These are phyloP conservation scores for Rubroboletus satanas DNA, from an alignment of 768 basidiomycete genomes.

Conservation along the genomic window DNA sequence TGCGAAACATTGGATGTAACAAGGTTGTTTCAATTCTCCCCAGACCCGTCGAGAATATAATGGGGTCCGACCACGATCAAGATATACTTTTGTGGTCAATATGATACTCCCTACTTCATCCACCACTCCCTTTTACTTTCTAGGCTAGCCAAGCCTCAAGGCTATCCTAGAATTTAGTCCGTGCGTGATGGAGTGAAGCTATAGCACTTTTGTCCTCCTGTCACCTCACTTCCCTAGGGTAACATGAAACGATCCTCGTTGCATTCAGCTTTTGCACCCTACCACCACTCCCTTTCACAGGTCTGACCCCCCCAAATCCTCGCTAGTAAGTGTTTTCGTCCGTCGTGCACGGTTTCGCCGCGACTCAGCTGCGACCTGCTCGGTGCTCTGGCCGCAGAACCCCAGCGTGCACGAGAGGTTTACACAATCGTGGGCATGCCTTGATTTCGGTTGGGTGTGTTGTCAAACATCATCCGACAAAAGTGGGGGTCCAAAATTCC, in stretches of 20 bases:
- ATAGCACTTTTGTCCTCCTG: neutral
- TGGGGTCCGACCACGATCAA: neutral
- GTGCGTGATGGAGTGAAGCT: neutral
- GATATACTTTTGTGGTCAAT: neutral
- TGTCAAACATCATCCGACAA: too few relatives aligned
- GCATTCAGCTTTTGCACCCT: neutral
- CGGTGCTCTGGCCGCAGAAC: too few relatives aligned
- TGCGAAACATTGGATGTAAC: neutral
- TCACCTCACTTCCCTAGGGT: too few relatives aligned
- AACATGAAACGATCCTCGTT: neutral
- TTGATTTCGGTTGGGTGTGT: too few relatives aligned
- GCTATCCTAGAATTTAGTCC: neutral
- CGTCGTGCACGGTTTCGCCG: too few relatives aligned
- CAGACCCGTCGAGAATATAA: neutral
- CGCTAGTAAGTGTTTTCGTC: too few relatives aligned
- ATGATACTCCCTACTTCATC: neutral
- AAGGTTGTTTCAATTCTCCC: neutral
- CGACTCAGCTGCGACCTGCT: too few relatives aligned
- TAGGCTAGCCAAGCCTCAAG: neutral
- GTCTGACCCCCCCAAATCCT: too few relatives aligned
- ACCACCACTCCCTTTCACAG: neutral
- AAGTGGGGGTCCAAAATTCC: too few relatives aligned
- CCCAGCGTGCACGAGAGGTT: too few relatives aligned
- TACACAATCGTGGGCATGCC: too few relatives aligned
- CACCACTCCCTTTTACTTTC: neutral